phyloP scores from a whole-genome alignment of 2,329 filamentous ascomycete species.

The Diplodia scrobiculata region DNA sequence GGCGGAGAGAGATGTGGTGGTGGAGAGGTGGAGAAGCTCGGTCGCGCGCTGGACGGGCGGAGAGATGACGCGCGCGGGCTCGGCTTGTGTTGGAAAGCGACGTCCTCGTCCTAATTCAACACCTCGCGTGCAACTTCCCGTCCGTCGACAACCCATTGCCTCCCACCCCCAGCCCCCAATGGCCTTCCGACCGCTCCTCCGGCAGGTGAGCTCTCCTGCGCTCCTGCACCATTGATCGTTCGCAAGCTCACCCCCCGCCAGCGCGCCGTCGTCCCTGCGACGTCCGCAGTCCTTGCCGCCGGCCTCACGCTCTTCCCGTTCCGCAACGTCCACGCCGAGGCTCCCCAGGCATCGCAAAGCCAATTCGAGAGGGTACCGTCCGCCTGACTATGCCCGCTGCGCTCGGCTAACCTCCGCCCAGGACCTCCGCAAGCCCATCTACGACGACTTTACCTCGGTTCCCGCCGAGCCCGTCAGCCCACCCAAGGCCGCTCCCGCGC shows the following conservation, averaged over 20 bases:
- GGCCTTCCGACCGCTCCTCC: conserved; percentile 57
- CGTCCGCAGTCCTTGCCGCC: conserved; percentile 48
- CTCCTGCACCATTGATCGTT: conserved; percentile 29
- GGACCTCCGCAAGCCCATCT: conserved; percentile 65
- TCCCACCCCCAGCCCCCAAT: conserved; percentile 44
- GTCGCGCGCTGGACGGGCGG: conserved; percentile 9
- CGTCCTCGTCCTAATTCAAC: conserved; percentile 32
- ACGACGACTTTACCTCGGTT: conserved; percentile 62
- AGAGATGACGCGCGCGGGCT: conserved; percentile 20
- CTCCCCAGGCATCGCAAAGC: conserved; percentile 32
- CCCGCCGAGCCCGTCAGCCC: conserved; percentile 35
- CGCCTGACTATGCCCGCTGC: neutral
- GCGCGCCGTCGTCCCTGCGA: conserved; percentile 54
- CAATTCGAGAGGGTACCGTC: conserved; percentile 11
- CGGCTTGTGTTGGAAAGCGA: conserved; percentile 19
- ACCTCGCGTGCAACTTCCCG: conserved; percentile 31
- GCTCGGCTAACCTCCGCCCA: conserved; percentile 21
- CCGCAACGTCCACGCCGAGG: conserved; percentile 54
- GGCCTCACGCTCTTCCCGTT: conserved; percentile 53
- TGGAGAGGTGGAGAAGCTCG: conserved; percentile 17
- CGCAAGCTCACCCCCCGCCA: conserved; percentile 37
- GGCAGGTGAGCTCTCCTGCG: conserved; percentile 49
- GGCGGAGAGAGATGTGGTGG: conserved; percentile 4
- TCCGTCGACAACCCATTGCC: conserved; percentile 29
- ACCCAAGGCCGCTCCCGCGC: conserved; percentile 41